These are phyloP conservation scores for Ziziphus jujuba DNA, from an alignment of 306 rosid genomes.

Conservation along the genomic window DNA sequence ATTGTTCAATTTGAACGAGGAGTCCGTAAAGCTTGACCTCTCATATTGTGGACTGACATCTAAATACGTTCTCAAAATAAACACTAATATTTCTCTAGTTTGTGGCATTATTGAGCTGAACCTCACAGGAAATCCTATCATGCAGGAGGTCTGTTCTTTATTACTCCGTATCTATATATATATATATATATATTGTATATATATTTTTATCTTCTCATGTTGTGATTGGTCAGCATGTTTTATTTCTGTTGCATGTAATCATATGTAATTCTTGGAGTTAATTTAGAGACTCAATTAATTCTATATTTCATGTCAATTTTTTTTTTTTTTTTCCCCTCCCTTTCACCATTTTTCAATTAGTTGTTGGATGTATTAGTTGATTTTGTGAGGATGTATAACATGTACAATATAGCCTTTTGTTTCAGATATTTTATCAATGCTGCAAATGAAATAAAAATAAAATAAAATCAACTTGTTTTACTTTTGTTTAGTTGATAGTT, in stretches of 20 bases:
- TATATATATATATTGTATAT: background rate
- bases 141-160: constrained; percentile 59
- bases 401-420: background rate
- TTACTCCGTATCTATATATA: background rate
- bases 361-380: background rate
- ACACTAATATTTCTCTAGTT: constrained; percentile 34
- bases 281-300: background rate
- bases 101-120: constrained; percentile 68
- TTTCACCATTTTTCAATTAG: constrained; percentile 15
- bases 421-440: background rate
- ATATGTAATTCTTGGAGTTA: background rate
- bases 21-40: constrained; percentile 71
- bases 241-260: constrained; percentile 18
- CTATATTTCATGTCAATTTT: background rate
- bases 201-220: background rate
- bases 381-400: no score
- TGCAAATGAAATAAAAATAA: background rate
- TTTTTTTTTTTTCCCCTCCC: background rate
- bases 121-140: constrained; percentile 75
- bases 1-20: constrained; percentile 52
- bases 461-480: background rate
- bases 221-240: background rate
- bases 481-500: background rate
- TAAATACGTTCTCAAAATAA: constrained; percentile 38
- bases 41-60: constrained; percentile 71